phyloP scores from a whole-genome alignment of 148 eudicot species.

The Amaranthus hypochondriacus region DNA sequence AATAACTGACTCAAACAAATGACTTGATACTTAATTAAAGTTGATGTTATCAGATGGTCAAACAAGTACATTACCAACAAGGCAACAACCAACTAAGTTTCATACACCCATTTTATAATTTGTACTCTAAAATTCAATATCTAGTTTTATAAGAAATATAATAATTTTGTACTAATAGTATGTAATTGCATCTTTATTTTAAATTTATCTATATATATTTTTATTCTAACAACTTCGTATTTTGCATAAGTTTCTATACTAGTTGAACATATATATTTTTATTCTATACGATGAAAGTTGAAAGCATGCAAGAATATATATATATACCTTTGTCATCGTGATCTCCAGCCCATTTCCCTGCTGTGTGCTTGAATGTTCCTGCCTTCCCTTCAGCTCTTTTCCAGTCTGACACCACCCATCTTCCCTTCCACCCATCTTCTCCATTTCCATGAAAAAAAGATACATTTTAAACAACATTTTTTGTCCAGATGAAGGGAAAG shows the following conservation, averaged over 20 bases:
- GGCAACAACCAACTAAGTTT: too few species aligned
- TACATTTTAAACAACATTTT: neutral
- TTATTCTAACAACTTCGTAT: too few species aligned
- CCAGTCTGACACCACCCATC: slow-evolving; percentile 88
- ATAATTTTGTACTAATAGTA: too few species aligned
- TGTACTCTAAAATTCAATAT: too few species aligned
- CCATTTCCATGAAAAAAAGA: slow-evolving; percentile 18
- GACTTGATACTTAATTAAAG: too few species aligned
- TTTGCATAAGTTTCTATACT: neutral
- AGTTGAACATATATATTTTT: neutral
- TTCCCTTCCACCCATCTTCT: slow-evolving; percentile 70
- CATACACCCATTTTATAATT: too few species aligned
- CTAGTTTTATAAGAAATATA: too few species aligned
- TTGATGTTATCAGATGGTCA: too few species aligned
- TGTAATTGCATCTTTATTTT: too few species aligned
- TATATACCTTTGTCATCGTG: slow-evolving; percentile 66
- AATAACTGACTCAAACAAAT: too few species aligned
- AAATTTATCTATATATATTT: too few species aligned
- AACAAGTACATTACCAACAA: too few species aligned
- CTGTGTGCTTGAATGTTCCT: slow-evolving; percentile 69
- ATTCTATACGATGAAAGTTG: neutral
- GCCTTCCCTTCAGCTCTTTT: slow-evolving; percentile 71
- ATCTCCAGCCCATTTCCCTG: slow-evolving; percentile 76
- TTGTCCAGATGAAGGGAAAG: neutral
- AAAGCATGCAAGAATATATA: neutral